Evolutionary conservation across 129 eudicot species (phyloP).

Genomic region (Tanacetum coccineum): DNA sequence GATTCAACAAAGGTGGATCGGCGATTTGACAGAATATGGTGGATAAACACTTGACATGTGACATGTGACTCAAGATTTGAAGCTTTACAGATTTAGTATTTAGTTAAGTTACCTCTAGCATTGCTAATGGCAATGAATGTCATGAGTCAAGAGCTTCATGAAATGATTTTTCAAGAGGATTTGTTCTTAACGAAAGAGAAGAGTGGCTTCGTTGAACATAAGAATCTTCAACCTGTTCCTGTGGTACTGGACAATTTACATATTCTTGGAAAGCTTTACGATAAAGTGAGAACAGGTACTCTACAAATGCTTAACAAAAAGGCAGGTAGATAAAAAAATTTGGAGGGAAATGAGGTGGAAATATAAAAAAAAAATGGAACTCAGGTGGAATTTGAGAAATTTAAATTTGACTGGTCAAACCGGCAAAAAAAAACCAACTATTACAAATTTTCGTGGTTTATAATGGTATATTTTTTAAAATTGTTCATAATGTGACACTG

Average conservation of each 20-base stretch:
- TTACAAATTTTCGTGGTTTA: no score
- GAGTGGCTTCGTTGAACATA: slow-evolving; percentile 68
- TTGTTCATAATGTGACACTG: no score
- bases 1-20: slow-evolving; percentile 47
- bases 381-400: no score
- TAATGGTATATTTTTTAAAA: no score
- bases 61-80: background rate
- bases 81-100: slow-evolving; percentile 3
- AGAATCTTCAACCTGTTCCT: slow-evolving; percentile 32
- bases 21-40: slow-evolving; percentile 62
- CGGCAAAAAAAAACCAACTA: no score
- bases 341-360: no score
- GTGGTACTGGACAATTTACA: slow-evolving; percentile 22
- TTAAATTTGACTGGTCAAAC: no score
- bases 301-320: slow-evolving; percentile 62
- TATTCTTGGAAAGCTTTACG: slow-evolving; percentile 44
- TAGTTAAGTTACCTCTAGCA: slow-evolving; percentile 58
- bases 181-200: slow-evolving; percentile 56
- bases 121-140: slow-evolving; percentile 74
- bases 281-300: slow-evolving; percentile 63
- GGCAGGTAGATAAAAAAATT: no score
- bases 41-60: slow-evolving; percentile 51
- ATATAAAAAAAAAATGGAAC: no score
- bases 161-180: slow-evolving; percentile 31
- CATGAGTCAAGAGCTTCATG: slow-evolving; percentile 51